A percentile compares a stretch with the other conserved stretches of the same genome.
Conservation (phyloP, 176 grass and related monocot genomes). For the Tillandsia fasciculata region DNA sequence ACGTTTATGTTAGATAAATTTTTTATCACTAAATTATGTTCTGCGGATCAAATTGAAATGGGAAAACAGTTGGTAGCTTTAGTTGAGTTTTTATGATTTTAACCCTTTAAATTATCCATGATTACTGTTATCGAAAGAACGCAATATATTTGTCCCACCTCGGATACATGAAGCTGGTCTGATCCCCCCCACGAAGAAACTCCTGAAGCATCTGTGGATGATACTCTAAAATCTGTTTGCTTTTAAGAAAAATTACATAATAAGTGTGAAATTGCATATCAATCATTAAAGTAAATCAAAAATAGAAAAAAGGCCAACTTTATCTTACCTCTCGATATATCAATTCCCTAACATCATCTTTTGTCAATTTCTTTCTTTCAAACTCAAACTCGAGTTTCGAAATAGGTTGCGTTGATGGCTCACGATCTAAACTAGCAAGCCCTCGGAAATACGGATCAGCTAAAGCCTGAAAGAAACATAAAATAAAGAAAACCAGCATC, state of each 20-base stretch:
- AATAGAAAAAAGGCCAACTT: constrained; percentile 13
- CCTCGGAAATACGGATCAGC: constrained; percentile 86
- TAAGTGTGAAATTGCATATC: constrained; percentile 13
- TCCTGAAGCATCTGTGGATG: constrained; percentile 92
- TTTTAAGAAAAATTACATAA: constrained; percentile 32
- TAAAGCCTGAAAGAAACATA: constrained; percentile 50
- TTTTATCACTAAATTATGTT: too few relatives aligned
- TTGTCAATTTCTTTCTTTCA: constrained; percentile 69
- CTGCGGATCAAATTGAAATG: too few relatives aligned
- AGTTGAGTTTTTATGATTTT: not conserved
- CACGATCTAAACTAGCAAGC: constrained; percentile 48
- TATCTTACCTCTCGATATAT: constrained; percentile 80
- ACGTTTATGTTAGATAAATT: too few relatives aligned
- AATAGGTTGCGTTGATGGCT: constrained; percentile 55
- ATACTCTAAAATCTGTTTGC: constrained; percentile 96
- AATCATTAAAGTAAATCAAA: constrained; percentile 3
- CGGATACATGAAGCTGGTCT: constrained; percentile 84
- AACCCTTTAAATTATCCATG: not conserved
- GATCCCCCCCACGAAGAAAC: constrained; percentile 54
- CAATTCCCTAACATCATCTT: constrained; percentile 74
- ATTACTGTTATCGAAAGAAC: not conserved
- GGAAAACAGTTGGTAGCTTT: not conserved
- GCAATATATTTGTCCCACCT: constrained; percentile 31
- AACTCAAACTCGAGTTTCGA: constrained; percentile 91
- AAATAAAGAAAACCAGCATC: constrained; percentile 13